Conservation (phyloP, 1,139 yeast genomes). For the Geotrichum histeridarum region DNA sequence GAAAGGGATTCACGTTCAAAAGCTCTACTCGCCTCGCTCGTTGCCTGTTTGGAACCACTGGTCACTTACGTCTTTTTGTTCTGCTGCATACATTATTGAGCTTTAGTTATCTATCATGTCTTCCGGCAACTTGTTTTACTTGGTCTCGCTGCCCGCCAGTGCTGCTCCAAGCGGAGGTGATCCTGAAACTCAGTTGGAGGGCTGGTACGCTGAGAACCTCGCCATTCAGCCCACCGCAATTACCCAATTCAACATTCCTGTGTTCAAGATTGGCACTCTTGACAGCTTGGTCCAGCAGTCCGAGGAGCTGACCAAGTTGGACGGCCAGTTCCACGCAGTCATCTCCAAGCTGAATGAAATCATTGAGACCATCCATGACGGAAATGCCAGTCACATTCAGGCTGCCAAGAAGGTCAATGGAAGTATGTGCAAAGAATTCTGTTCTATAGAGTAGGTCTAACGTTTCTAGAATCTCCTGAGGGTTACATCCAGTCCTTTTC, state of each 20-base stretch:
- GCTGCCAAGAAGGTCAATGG: conserved; percentile 50
- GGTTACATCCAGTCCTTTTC: conserved; percentile 67
- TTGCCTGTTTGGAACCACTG: not conserved
- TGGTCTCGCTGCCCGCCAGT: conserved; percentile 47
- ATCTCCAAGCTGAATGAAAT: conserved; percentile 74
- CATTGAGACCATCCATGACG: conserved; percentile 49
- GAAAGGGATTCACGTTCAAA: not conserved
- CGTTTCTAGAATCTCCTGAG: conserved; percentile 40
- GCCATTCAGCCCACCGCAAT: conserved; percentile 25
- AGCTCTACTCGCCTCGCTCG: not conserved
- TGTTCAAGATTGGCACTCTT: conserved; percentile 88
- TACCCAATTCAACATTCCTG: conserved; percentile 61
- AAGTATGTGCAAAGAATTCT: not conserved
- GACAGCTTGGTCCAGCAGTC: conserved; percentile 87
- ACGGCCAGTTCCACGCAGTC: conserved; percentile 63
- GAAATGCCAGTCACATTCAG: conserved; percentile 41
- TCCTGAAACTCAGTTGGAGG: conserved; percentile 38
- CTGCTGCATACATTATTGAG: not conserved
- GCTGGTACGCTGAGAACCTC: conserved; percentile 38
- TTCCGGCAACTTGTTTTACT: conserved; percentile 28
- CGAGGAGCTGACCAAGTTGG: conserved; percentile 81
- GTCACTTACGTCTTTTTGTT: not conserved
- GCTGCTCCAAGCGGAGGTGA: conserved; percentile 47
- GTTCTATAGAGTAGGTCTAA: not conserved
- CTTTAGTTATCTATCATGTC: not conserved